A percentile compares a stretch with the other conserved stretches of the same genome.
phyloP scores from a whole-genome alignment of 495 filamentous ascomycete genomes.

The Hapsidospora chrysogenum region DNA sequence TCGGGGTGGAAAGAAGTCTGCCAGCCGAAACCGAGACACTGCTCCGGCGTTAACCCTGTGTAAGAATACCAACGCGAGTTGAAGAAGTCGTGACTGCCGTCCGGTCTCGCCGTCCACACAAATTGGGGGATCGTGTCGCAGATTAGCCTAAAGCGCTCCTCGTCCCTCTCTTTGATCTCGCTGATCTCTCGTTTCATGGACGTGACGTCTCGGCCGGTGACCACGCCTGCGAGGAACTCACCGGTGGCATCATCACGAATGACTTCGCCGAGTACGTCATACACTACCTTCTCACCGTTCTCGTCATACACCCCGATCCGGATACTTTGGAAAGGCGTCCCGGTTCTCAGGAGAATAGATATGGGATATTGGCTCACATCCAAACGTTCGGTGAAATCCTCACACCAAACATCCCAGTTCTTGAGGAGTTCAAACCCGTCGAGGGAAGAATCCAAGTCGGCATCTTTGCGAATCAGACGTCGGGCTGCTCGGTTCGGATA shows the following conservation, averaged over 20 bases:
- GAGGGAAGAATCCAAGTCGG: slow-evolving; percentile 18
- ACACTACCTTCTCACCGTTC: slow-evolving; percentile 26
- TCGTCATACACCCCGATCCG: slow-evolving; percentile 43
- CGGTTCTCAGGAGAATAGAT: slow-evolving; percentile 34
- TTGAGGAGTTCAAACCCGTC: slow-evolving; percentile 36
- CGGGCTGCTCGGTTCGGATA: slow-evolving; percentile 46
- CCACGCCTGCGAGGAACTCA: slow-evolving; percentile 48
- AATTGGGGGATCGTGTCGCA: slow-evolving; percentile 56
- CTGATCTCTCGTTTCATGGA: slow-evolving; percentile 35
- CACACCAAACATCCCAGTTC: slow-evolving; percentile 37
- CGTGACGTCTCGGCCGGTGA: slow-evolving; percentile 52
- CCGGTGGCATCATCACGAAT: slow-evolving; percentile 40
- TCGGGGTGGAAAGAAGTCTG: slow-evolving; percentile 31
- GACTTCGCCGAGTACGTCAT: slow-evolving; percentile 41
- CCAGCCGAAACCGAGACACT: slow-evolving; percentile 26
- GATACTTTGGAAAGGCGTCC: slow-evolving; percentile 31
- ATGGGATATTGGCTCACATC: slow-evolving; percentile 43
- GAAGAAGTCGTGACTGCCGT: slow-evolving; percentile 48
- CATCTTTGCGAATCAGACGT: slow-evolving; percentile 26
- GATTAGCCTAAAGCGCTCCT: slow-evolving; percentile 49
- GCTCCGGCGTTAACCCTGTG: slow-evolving; percentile 42
- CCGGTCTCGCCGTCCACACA: slow-evolving; percentile 44
- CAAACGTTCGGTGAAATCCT: slow-evolving; percentile 43
- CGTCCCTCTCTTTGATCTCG: slow-evolving; percentile 43
- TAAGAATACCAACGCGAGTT: slow-evolving; percentile 54